These are phyloP conservation scores for Evernia prunastri DNA, from an alignment of 495 filamentous ascomycete genomes.

Conservation along the genomic window DNA sequence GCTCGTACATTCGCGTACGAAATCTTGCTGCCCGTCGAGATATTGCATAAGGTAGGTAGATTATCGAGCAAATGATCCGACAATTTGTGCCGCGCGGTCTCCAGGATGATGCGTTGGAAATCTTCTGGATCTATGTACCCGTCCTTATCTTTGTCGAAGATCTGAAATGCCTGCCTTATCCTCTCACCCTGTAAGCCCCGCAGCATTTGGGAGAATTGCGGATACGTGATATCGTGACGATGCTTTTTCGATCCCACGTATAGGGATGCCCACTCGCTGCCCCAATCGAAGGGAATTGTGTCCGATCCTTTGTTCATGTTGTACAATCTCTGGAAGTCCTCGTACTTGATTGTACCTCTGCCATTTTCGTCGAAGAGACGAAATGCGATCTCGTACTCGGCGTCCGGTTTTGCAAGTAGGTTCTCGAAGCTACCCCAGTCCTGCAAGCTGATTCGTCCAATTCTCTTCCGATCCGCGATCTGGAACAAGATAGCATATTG, in stretches of 20 bases:
- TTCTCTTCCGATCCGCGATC: conserved; percentile 71
- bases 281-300: conserved; percentile 92
- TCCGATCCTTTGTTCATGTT: conserved; percentile 72
- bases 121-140: conserved; percentile 96
- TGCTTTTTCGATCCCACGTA: conserved; percentile 81
- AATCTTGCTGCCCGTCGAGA: conserved; percentile 84
- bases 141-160: conserved; percentile 86
- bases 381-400: conserved; percentile 98
- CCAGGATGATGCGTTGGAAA: conserved; percentile 90
- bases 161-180: conserved; percentile 88
- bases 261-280: conserved; percentile 91
- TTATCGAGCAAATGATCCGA: conserved; percentile 95
- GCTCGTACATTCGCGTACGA: conserved; percentile 95
- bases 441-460: conserved; percentile 64
- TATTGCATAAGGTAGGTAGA: conserved; percentile 89
- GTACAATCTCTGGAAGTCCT: conserved; percentile 73
- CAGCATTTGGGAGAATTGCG: conserved; percentile 97
- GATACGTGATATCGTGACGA: conserved; percentile 86
- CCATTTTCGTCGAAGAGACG: conserved; percentile 85
- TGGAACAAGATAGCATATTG: conserved; percentile 90
- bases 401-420: conserved; percentile 86
- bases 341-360: conserved; percentile 76
- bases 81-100: conserved; percentile 92
- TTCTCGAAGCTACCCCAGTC: conserved; percentile 94
- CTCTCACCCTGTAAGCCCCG: conserved; percentile 92